Conservation (phyloP, 768 basidiomycete genomes). For the Sarcodon sp. region DNA sequence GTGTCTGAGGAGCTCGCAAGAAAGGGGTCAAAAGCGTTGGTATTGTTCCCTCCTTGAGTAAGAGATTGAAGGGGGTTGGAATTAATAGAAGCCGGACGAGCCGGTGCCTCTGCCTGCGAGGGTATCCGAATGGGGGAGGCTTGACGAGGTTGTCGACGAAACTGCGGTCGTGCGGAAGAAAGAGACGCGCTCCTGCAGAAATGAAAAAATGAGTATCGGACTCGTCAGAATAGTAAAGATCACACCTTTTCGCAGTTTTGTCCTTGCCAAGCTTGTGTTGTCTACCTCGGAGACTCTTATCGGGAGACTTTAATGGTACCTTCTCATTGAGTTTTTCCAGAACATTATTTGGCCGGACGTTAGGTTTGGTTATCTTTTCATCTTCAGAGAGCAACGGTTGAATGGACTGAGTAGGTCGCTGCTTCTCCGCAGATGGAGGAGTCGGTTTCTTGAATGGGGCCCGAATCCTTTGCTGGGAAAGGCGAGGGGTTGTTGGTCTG, state of each 20-base stretch:
- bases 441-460: constrained; percentile 1
- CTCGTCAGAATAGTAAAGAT: constrained; percentile 1
- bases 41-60: constrained; percentile 16
- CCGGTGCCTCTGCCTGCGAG: constrained; percentile 54
- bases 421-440: background rate
- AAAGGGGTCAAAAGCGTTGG: constrained; percentile 37
- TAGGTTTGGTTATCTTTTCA: no score
- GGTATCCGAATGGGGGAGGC: constrained; percentile 32
- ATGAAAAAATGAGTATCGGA: background rate
- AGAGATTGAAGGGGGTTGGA: constrained; percentile 15
- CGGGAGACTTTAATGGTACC: background rate
- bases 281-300: constrained; percentile 1
- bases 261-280: constrained; percentile 5
- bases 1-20: constrained; percentile 31
- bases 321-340: background rate
- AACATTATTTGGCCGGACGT: no score
- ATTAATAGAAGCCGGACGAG: constrained; percentile 8
- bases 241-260: constrained; percentile 12
- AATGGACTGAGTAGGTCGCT: no score
- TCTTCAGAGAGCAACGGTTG: no score
- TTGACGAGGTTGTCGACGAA: constrained; percentile 44
- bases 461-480: constrained; percentile 7
- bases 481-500: background rate
- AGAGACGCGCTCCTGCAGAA: constrained; percentile 31
- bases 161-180: constrained; percentile 23